These are phyloP conservation scores for Sporobolomyces pararoseus DNA, from an alignment of 768 basidiomycete genomes.

Conservation along the genomic window DNA sequence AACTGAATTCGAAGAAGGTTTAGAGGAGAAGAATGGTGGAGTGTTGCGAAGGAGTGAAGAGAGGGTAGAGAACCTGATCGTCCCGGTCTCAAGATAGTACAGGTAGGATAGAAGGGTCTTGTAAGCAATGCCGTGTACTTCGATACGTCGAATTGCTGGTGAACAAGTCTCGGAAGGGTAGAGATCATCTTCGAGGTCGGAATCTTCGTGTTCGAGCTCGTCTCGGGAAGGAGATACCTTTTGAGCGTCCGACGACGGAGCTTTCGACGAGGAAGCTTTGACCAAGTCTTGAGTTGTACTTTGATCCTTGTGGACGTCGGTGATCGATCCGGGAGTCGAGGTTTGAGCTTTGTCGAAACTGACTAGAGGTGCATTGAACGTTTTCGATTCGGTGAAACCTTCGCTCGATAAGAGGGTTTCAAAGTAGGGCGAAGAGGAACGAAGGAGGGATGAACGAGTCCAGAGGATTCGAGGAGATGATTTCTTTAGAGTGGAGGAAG, in stretches of 20 bases:
- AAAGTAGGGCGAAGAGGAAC: neutral
- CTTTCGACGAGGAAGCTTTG: neutral
- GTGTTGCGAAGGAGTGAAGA: neutral
- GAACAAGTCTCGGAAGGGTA: neutral
- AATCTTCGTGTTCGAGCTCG: neutral
- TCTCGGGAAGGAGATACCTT: too few relatives aligned
- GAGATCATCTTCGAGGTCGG: conserved; percentile 7
- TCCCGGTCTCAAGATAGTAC: conserved; percentile 2
- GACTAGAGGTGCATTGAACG: neutral
- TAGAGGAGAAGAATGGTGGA: neutral
- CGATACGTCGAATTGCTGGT: conserved; percentile 2
- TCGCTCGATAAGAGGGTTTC: neutral
- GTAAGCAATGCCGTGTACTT: neutral
- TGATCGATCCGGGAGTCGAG: too few relatives aligned
- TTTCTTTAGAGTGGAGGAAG: neutral
- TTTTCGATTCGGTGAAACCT: neutral
- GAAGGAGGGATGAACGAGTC: neutral
- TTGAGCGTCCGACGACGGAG: neutral
- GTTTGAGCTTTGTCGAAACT: neutral
- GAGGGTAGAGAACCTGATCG: neutral
- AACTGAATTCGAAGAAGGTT: neutral
- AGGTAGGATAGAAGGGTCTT: conserved; percentile 7
- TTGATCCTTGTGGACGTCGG: too few relatives aligned
- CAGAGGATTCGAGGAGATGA: neutral
- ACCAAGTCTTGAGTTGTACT: neutral